Percentiles rank a stretch among this genome's conserved stretches.
Conservation (phyloP, 805 yeast species). For the Zygotorulaspora sp. region DNA sequence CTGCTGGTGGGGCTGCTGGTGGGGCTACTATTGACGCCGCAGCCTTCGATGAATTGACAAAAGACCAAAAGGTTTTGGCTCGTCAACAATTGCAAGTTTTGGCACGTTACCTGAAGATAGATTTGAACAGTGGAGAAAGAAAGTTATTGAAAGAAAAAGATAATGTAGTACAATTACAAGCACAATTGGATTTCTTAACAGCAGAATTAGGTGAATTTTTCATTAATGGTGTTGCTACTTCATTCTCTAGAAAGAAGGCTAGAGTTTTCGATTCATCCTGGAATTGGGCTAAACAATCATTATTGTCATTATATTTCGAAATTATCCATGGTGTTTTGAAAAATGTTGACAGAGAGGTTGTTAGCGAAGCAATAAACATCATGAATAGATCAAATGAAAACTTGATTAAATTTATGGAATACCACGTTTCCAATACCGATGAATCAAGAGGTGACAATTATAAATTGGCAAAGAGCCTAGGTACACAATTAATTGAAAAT, state of each 20-base stretch:
- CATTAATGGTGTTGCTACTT: slow-evolving; percentile 85
- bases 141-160: slow-evolving; percentile 71
- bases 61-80: slow-evolving; percentile 46
- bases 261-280: slow-evolving; percentile 96
- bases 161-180: slow-evolving; percentile 76
- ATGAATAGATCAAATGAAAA: slow-evolving; percentile 97
- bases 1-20: slow-evolving; percentile 58
- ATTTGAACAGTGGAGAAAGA: slow-evolving; percentile 86
- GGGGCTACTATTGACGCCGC: slow-evolving; percentile 92
- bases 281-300: slow-evolving; percentile 99
- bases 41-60: slow-evolving; percentile 69
- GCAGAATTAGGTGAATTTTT: slow-evolving; percentile 86
- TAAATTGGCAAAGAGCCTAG: slow-evolving; percentile 81
- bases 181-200: slow-evolving; percentile 75
- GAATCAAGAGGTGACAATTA: slow-evolving; percentile 85
- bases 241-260: slow-evolving; percentile 87
- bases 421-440: slow-evolving; percentile 58
- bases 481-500: slow-evolving; percentile 91
- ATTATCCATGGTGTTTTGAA: slow-evolving; percentile 89
- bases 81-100: slow-evolving; percentile 72
- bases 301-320: slow-evolving; percentile 87
- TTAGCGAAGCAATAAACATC: slow-evolving; percentile 91
- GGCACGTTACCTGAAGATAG: slow-evolving; percentile 92
- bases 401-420: slow-evolving; percentile 94
- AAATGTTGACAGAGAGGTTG: slow-evolving; percentile 93